Conservation (phyloP, 257 asterid species). For the Nicotiana paniculata region DNA sequence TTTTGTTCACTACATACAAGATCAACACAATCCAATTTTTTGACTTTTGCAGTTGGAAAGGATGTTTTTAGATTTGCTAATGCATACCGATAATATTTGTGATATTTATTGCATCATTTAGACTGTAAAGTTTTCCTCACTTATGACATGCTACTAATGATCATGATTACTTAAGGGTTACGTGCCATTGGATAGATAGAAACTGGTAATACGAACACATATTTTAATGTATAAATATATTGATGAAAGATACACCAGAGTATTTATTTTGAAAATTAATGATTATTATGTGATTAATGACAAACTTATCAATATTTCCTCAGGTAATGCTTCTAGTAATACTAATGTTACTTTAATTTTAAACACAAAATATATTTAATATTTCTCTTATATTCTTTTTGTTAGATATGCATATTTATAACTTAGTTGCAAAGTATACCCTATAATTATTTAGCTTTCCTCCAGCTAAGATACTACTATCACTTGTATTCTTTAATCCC, state of each 20-base stretch:
- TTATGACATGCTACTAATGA: not conserved
- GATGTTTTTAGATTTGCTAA: not conserved
- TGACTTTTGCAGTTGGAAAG: not conserved
- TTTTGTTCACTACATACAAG: not conserved
- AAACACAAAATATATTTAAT: not conserved
- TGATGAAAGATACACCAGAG: not conserved
- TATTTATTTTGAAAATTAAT: too few species aligned
- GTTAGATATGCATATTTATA: not conserved
- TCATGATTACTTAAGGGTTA: too few species aligned
- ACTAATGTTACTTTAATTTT: too few species aligned
- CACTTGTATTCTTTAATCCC: not conserved
- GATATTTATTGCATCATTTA: not conserved
- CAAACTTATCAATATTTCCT: too few species aligned
- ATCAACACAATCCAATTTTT: not conserved
- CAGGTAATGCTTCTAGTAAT: too few species aligned
- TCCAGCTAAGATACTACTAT: not conserved
- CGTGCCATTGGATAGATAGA: too few species aligned
- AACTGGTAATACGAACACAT: too few species aligned
- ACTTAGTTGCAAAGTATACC: too few species aligned
- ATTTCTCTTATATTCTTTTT: too few species aligned
- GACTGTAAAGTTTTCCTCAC: not conserved
- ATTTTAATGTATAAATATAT: too few species aligned
- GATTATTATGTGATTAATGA: not conserved
- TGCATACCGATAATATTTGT: too few species aligned
- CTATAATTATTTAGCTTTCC: not conserved